Evolutionary conservation across 441 rosid genomes (phyloP).

Genomic region (Breynia disticha): DNA sequence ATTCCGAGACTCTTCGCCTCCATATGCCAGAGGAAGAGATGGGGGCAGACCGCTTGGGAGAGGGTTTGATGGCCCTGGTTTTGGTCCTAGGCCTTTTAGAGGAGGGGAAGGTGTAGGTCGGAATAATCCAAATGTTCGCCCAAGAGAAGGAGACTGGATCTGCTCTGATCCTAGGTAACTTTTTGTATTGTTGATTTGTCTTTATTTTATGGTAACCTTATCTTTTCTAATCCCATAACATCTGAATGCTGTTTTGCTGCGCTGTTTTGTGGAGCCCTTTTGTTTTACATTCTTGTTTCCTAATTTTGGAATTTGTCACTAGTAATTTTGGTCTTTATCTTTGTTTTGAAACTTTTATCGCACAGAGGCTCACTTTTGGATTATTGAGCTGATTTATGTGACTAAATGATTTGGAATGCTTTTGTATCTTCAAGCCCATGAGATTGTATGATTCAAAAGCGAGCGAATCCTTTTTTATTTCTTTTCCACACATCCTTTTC

Average conservation of each 20-base stretch:
- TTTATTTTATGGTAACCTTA: background rate
- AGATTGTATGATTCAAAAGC: too few species aligned
- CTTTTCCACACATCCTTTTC: too few species aligned
- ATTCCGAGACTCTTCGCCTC: slow-evolving; percentile 58
- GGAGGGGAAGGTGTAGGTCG: slow-evolving; percentile 36
- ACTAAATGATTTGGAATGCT: too few species aligned
- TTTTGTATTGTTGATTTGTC: slow-evolving; percentile 5
- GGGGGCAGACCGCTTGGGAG: slow-evolving; percentile 56
- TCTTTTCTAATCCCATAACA: background rate
- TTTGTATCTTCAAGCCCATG: too few species aligned
- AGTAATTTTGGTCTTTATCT: background rate
- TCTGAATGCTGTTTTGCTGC: too few species aligned
- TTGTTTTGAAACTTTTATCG: too few species aligned
- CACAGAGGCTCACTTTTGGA: background rate
- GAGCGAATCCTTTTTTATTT: too few species aligned
- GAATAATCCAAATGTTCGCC: slow-evolving; percentile 66
- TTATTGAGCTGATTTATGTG: background rate
- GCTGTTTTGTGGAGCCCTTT: too few species aligned
- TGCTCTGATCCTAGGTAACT: slow-evolving; percentile 66
- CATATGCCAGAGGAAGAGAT: slow-evolving; percentile 50
- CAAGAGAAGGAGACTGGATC: slow-evolving; percentile 90
- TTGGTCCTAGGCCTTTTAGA: slow-evolving; percentile 40
- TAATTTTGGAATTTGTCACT: slow-evolving; percentile 1
- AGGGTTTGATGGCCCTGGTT: slow-evolving; percentile 54
- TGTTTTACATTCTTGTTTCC: too few species aligned